phyloP scores from a whole-genome alignment of 495 filamentous ascomycete species.

The Gamarada debralockiae region DNA sequence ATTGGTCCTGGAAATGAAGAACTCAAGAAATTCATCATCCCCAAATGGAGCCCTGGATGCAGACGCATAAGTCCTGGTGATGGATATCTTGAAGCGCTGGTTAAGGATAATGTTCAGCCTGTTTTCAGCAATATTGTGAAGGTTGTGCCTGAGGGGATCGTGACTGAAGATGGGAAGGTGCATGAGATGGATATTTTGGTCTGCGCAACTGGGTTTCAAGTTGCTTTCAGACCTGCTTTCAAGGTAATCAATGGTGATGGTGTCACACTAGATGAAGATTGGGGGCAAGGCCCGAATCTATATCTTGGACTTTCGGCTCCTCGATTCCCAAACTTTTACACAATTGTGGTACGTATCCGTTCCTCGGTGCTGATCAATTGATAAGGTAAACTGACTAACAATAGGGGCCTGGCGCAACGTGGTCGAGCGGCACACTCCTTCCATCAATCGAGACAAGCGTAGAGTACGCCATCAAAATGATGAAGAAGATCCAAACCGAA shows the following conservation, averaged over 20 bases:
- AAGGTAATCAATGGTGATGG: slow-evolving; percentile 35
- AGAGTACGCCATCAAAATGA: slow-evolving; percentile 30
- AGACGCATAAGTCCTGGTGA: slow-evolving; percentile 38
- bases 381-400: neutral
- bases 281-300: slow-evolving; percentile 30
- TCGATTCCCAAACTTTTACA: slow-evolving; percentile 46
- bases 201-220: slow-evolving; percentile 52
- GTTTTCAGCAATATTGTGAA: slow-evolving; percentile 39
- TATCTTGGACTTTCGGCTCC: slow-evolving; percentile 50
- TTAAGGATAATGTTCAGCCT: slow-evolving; percentile 44
- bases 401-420: slow-evolving; percentile 20
- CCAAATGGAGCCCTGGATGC: neutral
- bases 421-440: slow-evolving; percentile 29
- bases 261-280: slow-evolving; percentile 27
- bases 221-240: slow-evolving; percentile 43
- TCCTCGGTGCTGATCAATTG: too few species aligned
- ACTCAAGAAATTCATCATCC: neutral
- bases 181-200: slow-evolving; percentile 42
- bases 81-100: slow-evolving; percentile 52
- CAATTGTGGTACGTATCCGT: too few species aligned
- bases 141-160: slow-evolving; percentile 41
- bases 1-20: neutral
- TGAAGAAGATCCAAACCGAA: slow-evolving; percentile 34
- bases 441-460: slow-evolving; percentile 29
- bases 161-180: slow-evolving; percentile 37